phyloP scores from a whole-genome alignment of 352 stramenopile species.

The Phytophthora syringae region DNA sequence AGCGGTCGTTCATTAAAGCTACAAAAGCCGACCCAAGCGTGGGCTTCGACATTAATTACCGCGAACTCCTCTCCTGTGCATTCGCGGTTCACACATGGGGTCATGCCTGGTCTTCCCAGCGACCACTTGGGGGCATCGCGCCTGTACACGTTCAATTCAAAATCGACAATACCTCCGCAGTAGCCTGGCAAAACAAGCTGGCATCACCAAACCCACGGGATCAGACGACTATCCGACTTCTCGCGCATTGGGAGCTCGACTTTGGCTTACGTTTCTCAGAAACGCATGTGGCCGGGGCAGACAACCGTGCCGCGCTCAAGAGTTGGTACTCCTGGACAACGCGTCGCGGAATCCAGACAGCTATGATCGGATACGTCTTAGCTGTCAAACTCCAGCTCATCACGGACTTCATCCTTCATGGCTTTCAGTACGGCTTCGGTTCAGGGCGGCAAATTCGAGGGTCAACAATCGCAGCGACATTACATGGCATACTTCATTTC shows the following conservation, averaged over 20 bases:
- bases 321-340: too few relatives aligned
- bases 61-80: conserved; percentile 21
- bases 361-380: too few relatives aligned
- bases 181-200: conserved; percentile 20
- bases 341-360: too few relatives aligned
- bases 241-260: conserved; percentile 1
- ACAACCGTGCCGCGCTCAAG: too few relatives aligned
- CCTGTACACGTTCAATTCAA: conserved; percentile 22
- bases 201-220: conserved; percentile 6
- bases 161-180: conserved; percentile 29
- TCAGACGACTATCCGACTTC: conserved; percentile 4
- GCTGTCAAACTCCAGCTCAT: conserved; percentile 1
- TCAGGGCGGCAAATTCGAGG: background rate
- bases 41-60: conserved; percentile 34
- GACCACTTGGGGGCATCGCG: background rate
- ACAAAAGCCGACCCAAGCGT: background rate
- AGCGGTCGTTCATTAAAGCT: background rate
- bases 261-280: conserved; percentile 15
- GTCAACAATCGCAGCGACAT: background rate
- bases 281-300: background rate
- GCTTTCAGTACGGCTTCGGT: conserved; percentile 4
- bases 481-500: conserved; percentile 8
- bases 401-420: conserved; percentile 14
- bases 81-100: conserved; percentile 22
- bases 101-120: background rate